Evolutionary conservation across 768 basidiomycete genomes (phyloP).

Genomic region (Xerocomellus dryophilus): DNA sequence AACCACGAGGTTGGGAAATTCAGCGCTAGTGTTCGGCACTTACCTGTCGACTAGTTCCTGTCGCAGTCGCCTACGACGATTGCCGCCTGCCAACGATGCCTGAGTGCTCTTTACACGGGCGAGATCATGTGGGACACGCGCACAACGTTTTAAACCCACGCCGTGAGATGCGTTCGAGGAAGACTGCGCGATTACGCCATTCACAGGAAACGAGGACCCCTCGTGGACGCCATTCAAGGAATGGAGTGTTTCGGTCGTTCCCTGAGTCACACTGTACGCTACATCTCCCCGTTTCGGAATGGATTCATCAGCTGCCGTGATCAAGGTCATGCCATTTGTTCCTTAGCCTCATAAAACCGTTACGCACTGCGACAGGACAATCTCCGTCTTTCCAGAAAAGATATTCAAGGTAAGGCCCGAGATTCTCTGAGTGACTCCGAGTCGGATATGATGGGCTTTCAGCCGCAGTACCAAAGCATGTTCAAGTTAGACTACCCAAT

Average conservation of each 20-base stretch:
- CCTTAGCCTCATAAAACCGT: no score
- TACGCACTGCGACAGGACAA: no score
- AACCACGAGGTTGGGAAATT: conserved; percentile 1
- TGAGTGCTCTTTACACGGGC: not conserved
- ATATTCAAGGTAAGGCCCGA: not conserved
- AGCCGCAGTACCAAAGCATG: conserved; percentile 31
- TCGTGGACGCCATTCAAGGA: conserved; percentile 22
- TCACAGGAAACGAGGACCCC: conserved; percentile 27
- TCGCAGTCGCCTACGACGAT: not conserved
- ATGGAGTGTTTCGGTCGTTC: not conserved
- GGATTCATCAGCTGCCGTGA: no score
- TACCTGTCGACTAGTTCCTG: not conserved
- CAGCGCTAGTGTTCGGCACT: not conserved
- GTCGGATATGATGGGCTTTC: no score
- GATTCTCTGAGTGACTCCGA: not conserved
- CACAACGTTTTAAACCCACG: conserved; percentile 18
- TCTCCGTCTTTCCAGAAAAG: no score
- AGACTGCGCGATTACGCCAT: conserved; percentile 26
- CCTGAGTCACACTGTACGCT: conserved; percentile 7
- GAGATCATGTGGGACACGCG: conserved; percentile 6
- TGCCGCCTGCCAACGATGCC: not conserved
- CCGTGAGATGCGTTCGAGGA: conserved; percentile 14
- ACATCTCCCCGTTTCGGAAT: not conserved
- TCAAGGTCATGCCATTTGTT: no score
- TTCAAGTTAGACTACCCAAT: conserved; percentile 19